Base-by-base conservation (phyloP, 192 early-diverging fungal genomes). In the Coemansia sp. region DNA sequence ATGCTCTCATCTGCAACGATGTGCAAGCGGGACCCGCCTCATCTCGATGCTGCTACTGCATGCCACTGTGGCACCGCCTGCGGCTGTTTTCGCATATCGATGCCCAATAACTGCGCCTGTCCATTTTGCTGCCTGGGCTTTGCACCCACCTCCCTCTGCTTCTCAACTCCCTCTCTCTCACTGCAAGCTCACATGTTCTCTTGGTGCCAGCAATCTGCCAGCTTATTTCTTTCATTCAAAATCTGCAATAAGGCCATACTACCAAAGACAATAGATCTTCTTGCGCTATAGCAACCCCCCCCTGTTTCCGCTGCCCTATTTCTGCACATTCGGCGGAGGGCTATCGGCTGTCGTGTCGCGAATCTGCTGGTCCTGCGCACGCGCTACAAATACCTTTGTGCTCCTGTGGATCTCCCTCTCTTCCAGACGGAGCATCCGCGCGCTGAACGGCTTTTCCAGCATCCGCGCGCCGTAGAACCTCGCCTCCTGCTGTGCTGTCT, bases 401-500 rank as follows among this genome's bases (percentile, higher is more conserved):
- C 68, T 74, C 44, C 47, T 48, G 49, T 54, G 61, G 28, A 80
- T 60, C 32, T 67, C 57, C 12, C 51, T 27, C 25, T 67, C 59
- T 31, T 80, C 77, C n/a, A 56, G 14, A 5, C 23, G 24, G 24
- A 74, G 53, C 72, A 71, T 68, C 44, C 54, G 38, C 6, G 68
- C 58, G 62, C 77, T 80, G 57, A 71, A 80, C 27, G 78, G 78
- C 72, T 68, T 73, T 38, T 70, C 68, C 64, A 78, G 53, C 57
- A 48, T 44, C 16, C 64, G 72, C 25, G 81, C 81, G 10, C 82
- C 82, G 54, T 79, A 76, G 47, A 63, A 61, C 71, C 59, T 24
- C 24, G 71, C 74, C 68, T 90, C 85, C 62, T 86, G 82, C 56
- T 82, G 74, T 16, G 87, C 87, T 9, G 87, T 82, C 68, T 84